Conservation (phyloP, 169 alveolate genomes). For the Cryptosporidium sp. region DNA sequence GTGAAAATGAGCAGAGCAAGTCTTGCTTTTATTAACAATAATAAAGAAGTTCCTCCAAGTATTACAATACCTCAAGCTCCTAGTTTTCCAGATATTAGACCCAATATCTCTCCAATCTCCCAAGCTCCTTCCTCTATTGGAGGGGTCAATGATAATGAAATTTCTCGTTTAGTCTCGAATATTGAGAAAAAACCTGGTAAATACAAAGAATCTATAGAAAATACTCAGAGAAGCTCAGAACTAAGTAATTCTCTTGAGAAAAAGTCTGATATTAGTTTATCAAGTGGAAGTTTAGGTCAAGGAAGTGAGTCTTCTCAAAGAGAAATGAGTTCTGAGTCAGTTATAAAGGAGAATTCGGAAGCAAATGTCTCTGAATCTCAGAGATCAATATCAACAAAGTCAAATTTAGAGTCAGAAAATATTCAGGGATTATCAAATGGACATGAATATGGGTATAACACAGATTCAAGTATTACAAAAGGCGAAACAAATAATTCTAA, state of each 20-base stretch:
- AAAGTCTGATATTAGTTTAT: not conserved
- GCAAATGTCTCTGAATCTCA: not conserved
- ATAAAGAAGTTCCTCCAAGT: not conserved
- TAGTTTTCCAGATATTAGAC: not conserved
- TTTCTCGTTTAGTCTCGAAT: not conserved
- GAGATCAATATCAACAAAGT: not conserved
- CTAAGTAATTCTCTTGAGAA: not conserved
- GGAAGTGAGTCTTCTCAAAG: not conserved
- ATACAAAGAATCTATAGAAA: too few species aligned
- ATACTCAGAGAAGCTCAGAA: not conserved
- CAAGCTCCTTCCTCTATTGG: not conserved
- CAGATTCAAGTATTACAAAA: not conserved
- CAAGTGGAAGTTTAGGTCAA: not conserved
- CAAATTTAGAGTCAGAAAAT: not conserved
- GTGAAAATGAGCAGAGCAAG: conserved; percentile 41
- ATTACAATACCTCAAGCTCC: not conserved
- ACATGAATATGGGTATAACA: not conserved
- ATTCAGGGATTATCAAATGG: not conserved
- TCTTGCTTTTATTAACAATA: not conserved
- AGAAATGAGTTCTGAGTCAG: not conserved
- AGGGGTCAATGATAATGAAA: not conserved
- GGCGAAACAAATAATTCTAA: not conserved
- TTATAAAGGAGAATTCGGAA: not conserved
- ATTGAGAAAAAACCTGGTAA: not conserved
- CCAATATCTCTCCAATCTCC: not conserved